A percentile compares a stretch with the other conserved stretches of the same genome.
Conservation (phyloP, 2,329 filamentous ascomycete genomes). For the Proliferodiscus dingleyae region DNA sequence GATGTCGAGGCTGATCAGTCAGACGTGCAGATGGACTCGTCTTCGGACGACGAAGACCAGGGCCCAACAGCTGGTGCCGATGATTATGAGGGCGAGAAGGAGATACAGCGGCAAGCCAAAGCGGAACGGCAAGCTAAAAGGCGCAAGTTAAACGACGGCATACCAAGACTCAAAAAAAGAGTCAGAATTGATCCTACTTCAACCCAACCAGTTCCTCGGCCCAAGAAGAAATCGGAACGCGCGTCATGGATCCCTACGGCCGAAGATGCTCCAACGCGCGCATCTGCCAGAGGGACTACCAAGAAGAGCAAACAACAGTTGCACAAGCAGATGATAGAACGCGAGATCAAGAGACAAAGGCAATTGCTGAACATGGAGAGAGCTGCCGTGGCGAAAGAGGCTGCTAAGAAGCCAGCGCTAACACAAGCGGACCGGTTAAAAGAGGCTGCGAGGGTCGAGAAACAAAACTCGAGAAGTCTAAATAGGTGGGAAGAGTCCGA, state of each 20-base stretch:
- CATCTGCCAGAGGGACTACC: slow-evolving; percentile 58
- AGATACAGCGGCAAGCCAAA: slow-evolving; percentile 72
- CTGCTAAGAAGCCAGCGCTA: slow-evolving; percentile 73
- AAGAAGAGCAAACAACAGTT: slow-evolving; percentile 52
- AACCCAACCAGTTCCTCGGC: slow-evolving; percentile 35
- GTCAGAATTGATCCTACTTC: slow-evolving; percentile 63
- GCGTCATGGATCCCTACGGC: slow-evolving; percentile 63
- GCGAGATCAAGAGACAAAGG: slow-evolving; percentile 65
- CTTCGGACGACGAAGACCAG: slow-evolving; percentile 77
- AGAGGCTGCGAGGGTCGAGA: slow-evolving; percentile 79
- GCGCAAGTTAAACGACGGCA: slow-evolving; percentile 71
- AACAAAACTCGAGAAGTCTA: slow-evolving; percentile 80
- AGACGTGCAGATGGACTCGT: slow-evolving; percentile 82
- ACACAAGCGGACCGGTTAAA: slow-evolving; percentile 81
- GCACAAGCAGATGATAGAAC: slow-evolving; percentile 68
- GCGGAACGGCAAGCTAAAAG: slow-evolving; percentile 68
- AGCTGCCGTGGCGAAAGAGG: slow-evolving; percentile 55
- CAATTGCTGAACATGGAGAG: slow-evolving; percentile 65
- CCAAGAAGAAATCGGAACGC: slow-evolving; percentile 67
- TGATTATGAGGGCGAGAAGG: slow-evolving; percentile 79
- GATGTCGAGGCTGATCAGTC: slow-evolving; percentile 62
- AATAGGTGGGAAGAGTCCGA: slow-evolving; percentile 94
- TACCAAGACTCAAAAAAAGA: slow-evolving; percentile 69
- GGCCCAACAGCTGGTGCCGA: slow-evolving; percentile 51
- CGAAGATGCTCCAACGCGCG: slow-evolving; percentile 56